Base-by-base conservation (phyloP, 164 flowering plant species). In the Litsea cubeba region DNA sequence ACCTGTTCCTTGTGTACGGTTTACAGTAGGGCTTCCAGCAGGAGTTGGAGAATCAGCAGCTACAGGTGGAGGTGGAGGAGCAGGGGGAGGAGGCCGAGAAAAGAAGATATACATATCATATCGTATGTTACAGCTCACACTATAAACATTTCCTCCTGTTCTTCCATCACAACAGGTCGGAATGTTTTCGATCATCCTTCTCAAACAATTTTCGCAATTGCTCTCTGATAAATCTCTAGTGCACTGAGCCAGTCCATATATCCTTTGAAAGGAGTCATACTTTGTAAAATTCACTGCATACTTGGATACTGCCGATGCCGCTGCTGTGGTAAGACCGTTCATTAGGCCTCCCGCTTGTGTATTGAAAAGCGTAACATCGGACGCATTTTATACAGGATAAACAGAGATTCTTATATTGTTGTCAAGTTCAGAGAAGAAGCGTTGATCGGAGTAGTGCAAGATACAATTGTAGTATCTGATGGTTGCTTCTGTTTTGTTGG, bases 171-270 rank as follows among this genome's bases (percentile, higher is more conserved):
- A 80, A 50, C 78, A 72, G 32, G 24, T n/a, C 24, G 35, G 72
- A 63, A 80, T 63, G 10, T 69, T 5, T 5, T 18, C 73, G 23
- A 26, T 1, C 25, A 82, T 77, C 5, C 2, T 70, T 25, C 50
- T 32, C 3, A 83, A 78, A 72, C 87, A 85, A 12, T 2, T 24
- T 14, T 35, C 15, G 62, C 84, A 85, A 12, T 73, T 76, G 30
- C 22, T 63, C 17, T 68, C 26, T 20, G 81, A 74, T 65, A 84
- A 71, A 58, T 84, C 87, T 64, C 57, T 65, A 5, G 77, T 79
- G 64, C 90, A 87, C 75, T 87, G 88, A 8, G 75, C 87, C 46
- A 86, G 70, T 12, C 81, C 83, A 75, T 81, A 82, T 54, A 85
- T 18, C 1, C 57, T 77, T 0, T 71, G 71, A 17, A 3, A n/a